Conservation (phyloP, 1,284 basidiomycete genomes). For the Psilocybe mexicana region DNA sequence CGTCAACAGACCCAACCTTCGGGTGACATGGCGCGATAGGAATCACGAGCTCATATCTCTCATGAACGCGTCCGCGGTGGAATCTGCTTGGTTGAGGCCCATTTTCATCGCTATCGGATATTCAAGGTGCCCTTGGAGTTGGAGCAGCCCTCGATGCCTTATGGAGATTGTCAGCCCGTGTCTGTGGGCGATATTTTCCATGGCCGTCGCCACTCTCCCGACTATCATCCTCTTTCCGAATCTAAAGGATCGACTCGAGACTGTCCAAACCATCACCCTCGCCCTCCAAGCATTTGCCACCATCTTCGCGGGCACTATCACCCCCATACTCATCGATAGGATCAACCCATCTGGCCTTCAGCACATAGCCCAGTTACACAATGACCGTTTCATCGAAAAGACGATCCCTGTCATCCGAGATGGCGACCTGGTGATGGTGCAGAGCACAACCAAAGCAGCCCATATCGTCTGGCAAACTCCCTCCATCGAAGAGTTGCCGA, state of each 20-base stretch:
- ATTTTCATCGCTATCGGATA: neutral
- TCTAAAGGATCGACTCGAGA: neutral
- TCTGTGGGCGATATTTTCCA: neutral
- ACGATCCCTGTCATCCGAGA: neutral
- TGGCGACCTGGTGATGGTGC: neutral
- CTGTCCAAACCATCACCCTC: neutral
- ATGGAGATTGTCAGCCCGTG: neutral
- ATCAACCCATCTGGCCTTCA: neutral
- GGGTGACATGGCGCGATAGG: neutral
- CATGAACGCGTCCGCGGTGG: neutral
- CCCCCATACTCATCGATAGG: neutral
- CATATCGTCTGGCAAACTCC: conserved; percentile 1
- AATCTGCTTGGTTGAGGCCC: neutral
- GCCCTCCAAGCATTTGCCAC: neutral
- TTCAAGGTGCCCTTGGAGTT: neutral
- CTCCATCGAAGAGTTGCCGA: neutral
- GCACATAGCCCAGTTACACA: neutral
- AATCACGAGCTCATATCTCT: neutral
- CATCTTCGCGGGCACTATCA: neutral
- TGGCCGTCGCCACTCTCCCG: neutral
- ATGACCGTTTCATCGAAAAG: neutral
- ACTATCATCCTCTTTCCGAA: neutral
- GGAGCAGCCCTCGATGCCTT: neutral
- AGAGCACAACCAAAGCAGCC: neutral
- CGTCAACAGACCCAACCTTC: neutral